Evolutionary conservation across 2,329 filamentous ascomycete genomes (phyloP), one percentile per base, ranked within the genome.

Genomic region (Alternaria conjuncta): DNA sequence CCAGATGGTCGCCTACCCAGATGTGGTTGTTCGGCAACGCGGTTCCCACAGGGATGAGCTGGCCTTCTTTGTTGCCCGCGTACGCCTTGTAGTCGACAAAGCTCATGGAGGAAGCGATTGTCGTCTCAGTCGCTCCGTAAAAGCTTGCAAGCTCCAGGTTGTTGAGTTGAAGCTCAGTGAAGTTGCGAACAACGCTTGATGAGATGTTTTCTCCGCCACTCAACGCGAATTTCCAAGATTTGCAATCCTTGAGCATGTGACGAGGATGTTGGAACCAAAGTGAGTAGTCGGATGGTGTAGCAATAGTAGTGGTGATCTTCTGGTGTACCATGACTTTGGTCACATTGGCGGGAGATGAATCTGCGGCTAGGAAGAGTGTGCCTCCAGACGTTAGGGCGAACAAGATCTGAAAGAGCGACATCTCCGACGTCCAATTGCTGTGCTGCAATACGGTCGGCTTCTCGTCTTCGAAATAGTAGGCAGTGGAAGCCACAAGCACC

Each of bases 201-300:
- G 55, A 46, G 12, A 57, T 15, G 26, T 57, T 49, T 9, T 57
- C 55, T 57, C 44, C 26, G n/a, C 25, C 32, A n/a, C 13, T 46
- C 13, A 57, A 21, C 11, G 55, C 55, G 18, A 57, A 26, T 36
- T 49, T 57, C 44, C 55, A 57, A n/a, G 26, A 21, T 11, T 13
- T 32, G 28, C 55, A 57, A 18, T 23, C 13, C 8, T 36, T 18
- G 6, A 57, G 44, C 20, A 18, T 32, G 18, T 47, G 23, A 26
- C 21, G 26, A n/a, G 43, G 18, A n/a, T 46, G 28, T 18, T 23
- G 55, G 26, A 47, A 57, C 55, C 55, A 57, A 15, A 26, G 12
- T 23, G 44, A 57, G 55, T 57, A 57, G n/a, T 57, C 55, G 3
- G 55, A 57, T 13, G 55, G 55, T 23, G 55, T 57, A n/a, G 55